These are phyloP conservation scores for Tuber microsphaerosporum DNA, from an alignment of 495 filamentous ascomycete species.

Conservation along the genomic window DNA sequence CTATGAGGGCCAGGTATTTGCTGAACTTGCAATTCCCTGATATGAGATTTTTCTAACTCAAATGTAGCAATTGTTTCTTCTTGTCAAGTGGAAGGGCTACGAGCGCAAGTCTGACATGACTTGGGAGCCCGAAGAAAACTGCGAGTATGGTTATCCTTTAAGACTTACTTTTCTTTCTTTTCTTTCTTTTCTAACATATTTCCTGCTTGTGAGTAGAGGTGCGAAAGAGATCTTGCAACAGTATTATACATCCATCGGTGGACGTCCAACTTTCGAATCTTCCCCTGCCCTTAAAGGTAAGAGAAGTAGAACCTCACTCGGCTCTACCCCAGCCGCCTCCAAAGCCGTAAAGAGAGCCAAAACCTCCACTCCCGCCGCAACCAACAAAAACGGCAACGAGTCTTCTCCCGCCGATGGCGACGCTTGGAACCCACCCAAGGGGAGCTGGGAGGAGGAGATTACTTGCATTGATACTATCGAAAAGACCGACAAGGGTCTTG, in stretches of 20 bases:
- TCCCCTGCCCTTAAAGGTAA: slow-evolving; percentile 19
- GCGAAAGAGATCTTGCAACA: slow-evolving; percentile 50
- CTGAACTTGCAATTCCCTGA: neutral
- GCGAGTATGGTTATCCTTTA: slow-evolving; percentile 44
- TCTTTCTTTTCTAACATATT: slow-evolving; percentile 47
- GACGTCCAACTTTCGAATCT: slow-evolving; percentile 27
- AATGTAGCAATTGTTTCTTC: slow-evolving; percentile 44
- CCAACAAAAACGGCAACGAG: slow-evolving; percentile 49
- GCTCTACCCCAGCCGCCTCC: slow-evolving; percentile 11
- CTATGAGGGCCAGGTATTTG: slow-evolving; percentile 48
- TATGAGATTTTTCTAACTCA: slow-evolving; percentile 36
- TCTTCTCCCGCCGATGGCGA: slow-evolving; percentile 43
- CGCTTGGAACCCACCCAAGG: slow-evolving; percentile 51
- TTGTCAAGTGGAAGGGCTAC: slow-evolving; percentile 59
- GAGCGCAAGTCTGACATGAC: slow-evolving; percentile 54
- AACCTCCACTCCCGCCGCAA: slow-evolving; percentile 38
- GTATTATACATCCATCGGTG: slow-evolving; percentile 37
- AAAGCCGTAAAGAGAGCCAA: slow-evolving; percentile 40
- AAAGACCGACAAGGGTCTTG: slow-evolving; percentile 46
- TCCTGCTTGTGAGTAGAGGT: slow-evolving; percentile 46
- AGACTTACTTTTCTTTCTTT: slow-evolving; percentile 23
- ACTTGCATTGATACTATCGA: slow-evolving; percentile 53
- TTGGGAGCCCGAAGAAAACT: slow-evolving; percentile 57
- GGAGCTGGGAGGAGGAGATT: slow-evolving; percentile 55
- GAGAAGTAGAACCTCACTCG: slow-evolving; percentile 26